phyloP scores from a whole-genome alignment of 2,329 filamentous ascomycete genomes.

The Fusarium tanahbumbuense region DNA sequence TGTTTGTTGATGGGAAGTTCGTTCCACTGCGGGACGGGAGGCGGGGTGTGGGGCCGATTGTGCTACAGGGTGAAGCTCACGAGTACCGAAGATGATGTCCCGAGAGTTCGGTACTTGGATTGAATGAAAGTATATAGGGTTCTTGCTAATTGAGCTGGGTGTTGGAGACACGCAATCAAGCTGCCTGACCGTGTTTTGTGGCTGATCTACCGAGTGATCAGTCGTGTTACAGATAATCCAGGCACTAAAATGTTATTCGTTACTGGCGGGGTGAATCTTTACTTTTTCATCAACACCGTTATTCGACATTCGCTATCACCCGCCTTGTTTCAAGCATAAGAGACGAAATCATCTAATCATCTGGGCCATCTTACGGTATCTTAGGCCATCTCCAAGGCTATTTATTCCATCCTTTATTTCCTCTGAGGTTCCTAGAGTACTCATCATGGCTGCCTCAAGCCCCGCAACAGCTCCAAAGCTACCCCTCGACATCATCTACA shows the following conservation, averaged over 20 bases:
- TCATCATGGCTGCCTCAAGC: constrained; percentile 5
- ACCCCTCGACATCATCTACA: constrained; percentile 31
- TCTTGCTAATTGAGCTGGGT: background rate
- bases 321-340: background rate
- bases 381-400: background rate
- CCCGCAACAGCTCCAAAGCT: constrained; percentile 5
- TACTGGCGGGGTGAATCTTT: background rate
- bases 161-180: background rate
- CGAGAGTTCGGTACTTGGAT: background rate
- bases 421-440: background rate
- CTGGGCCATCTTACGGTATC: no score
- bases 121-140: background rate
- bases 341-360: background rate
- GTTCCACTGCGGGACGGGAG: constrained; percentile 22
- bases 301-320: background rate
- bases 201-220: background rate
- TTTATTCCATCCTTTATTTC: background rate
- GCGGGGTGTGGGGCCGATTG: constrained; percentile 33
- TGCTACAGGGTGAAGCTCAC: background rate
- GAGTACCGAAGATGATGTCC: background rate
- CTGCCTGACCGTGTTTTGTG: background rate
- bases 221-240: background rate
- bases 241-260: background rate
- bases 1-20: constrained; percentile 27
- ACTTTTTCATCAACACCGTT: constrained; percentile 10